A percentile compares a stretch with the other conserved stretches of the same genome.
Evolutionary conservation across 2,329 filamentous ascomycete species (phyloP).

Genomic region (Sporothrix luriei): DNA sequence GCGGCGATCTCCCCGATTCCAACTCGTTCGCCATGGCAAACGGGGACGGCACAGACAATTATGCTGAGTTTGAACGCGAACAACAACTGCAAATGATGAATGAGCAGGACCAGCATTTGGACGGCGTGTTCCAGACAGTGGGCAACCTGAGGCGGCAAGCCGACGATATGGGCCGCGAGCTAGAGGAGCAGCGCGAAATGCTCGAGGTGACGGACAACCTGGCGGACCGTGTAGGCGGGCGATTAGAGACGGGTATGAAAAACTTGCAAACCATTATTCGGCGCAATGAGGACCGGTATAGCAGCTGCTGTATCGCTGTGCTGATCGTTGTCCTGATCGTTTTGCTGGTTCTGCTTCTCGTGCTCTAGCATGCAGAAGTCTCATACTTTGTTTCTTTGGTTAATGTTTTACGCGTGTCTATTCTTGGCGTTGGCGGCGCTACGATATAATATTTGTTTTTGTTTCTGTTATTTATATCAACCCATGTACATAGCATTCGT

Average conservation of each 20-base stretch:
- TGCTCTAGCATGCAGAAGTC: conserved; percentile 49
- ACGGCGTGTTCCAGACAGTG: conserved; percentile 90
- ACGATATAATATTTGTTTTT: neutral
- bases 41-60: conserved; percentile 54
- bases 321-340: conserved; percentile 88
- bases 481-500: neutral
- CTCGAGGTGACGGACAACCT: conserved; percentile 81
- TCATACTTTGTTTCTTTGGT: neutral
- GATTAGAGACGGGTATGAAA: conserved; percentile 82
- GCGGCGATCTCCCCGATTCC: conserved; percentile 56
- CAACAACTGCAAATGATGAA: conserved; percentile 89
- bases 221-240: conserved; percentile 83
- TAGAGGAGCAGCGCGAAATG: conserved; percentile 92
- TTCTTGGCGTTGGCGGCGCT: neutral
- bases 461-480: neutral
- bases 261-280: conserved; percentile 82
- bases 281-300: conserved; percentile 84
- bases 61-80: conserved; percentile 84
- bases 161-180: conserved; percentile 91
- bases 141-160: conserved; percentile 89
- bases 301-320: conserved; percentile 86
- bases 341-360: conserved; percentile 74
- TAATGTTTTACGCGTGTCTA: neutral
- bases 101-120: conserved; percentile 90
- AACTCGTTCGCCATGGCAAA: conserved; percentile 59